A percentile compares a stretch with the other conserved stretches of the same genome.
Evolutionary conservation across 176 grass and related monocot genomes (phyloP).

Genomic region (Eleusine indica): DNA sequence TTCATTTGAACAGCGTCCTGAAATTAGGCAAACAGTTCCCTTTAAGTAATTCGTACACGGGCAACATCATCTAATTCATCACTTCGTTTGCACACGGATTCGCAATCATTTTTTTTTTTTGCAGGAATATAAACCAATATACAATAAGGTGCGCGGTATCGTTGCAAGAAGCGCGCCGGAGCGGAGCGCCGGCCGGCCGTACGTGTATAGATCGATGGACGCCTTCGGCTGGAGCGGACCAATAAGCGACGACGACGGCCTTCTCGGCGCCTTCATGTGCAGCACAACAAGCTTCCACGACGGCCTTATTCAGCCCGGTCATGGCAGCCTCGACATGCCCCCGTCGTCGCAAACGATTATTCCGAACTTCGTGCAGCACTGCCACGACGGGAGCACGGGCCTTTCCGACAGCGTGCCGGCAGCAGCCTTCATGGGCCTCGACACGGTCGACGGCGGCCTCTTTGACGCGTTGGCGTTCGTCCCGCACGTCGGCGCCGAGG

Average conservation of each 20-base stretch:
- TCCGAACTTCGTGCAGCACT: neutral
- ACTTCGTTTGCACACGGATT: neutral
- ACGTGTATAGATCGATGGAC: slow-evolving; percentile 44
- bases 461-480: slow-evolving; percentile 34
- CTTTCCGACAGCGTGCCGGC: neutral
- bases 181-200: neutral
- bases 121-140: neutral
- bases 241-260: slow-evolving; percentile 32
- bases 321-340: slow-evolving; percentile 23
- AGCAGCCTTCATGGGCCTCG: slow-evolving; percentile 18
- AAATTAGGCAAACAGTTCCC: neutral
- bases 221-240: slow-evolving; percentile 46
- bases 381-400: neutral
- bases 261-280: slow-evolving; percentile 28
- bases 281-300: neutral
- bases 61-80: neutral
- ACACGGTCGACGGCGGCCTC: neutral
- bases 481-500: slow-evolving; percentile 6
- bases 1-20: neutral
- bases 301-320: neutral
- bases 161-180: neutral
- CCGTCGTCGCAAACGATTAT: neutral
- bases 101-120: neutral
- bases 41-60: neutral
- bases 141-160: neutral